Evolutionary conservation across 2,329 filamentous ascomycete species (phyloP), one percentile per base, ranked within the genome.

Genomic region (Clarireedia paspali): DNA sequence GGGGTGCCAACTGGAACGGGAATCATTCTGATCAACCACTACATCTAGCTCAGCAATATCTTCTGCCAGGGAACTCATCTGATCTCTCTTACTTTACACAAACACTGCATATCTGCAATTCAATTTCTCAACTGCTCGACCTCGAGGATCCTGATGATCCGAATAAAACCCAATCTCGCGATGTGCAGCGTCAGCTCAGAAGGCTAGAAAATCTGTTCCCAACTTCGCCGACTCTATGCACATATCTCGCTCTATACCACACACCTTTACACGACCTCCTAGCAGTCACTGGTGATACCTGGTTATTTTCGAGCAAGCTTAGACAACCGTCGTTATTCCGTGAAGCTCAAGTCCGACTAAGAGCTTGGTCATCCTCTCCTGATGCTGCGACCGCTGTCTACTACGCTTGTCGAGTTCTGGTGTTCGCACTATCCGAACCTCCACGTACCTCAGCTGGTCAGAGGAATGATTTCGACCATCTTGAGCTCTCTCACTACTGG

Each of bases 241-340:
- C 78, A 0, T 83, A 82, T 64, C 69, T 83, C 17, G 79, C 81
- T 1, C 70, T 84, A 1, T 74, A 82, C 60, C 72, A 80, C 63
- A 82, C 80, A 0, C 81, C 81, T n/a, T 74, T 84, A 4, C 75
- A 77, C 59, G 75, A 77, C 60, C 73, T 84, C 0, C 72, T 84
- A 17, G 79, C 79, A 10, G 78, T 83, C 6, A 77, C 77, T 27
- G 80, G 81, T 48, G 76, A 83, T 59, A 80, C 75, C 52, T 83
- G 79, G 79, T 71, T 80, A 20, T 82, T 83, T 63, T 75, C 75
- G 50, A 73, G 75, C 54, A 83, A 83, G 62, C 69, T 83, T 5
- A 66, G 74, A 2, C 68, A 73, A 4, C 66, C 69, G 2, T 70
- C 71, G 26, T 65, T 70, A 10, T 83, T 78, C 60, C 62, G 69